Evolutionary conservation across 768 basidiomycete species (phyloP), one percentile per base, ranked within the genome.

Genomic region (Brasilioporus rufonigricans): DNA sequence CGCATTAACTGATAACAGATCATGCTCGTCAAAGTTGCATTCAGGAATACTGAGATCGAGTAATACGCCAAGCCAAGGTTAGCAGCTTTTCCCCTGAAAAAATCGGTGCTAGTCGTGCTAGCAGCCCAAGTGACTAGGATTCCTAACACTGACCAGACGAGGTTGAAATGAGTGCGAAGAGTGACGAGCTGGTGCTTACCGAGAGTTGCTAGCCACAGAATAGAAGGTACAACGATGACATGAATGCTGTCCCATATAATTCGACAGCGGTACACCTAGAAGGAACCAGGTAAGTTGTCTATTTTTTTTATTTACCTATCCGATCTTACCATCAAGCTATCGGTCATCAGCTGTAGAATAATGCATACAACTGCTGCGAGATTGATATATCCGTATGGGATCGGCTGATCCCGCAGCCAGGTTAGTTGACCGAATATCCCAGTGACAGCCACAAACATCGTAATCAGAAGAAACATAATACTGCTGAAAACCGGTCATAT

Each of bases 201-300:
- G 5, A 66, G 32, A 3, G 60, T 51, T 3, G 18, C 27, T 3
- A 44, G 3, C 62, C 60, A 66, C 16, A 66, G 18, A 27, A 62
- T 43, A n/a, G 24, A 56, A 2, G 60, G 60, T 26, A 55, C 5
- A 9, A 54, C n/a, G 36, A 66, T 7, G 24, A 24, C 24, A 26
- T 12, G 41, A 16, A 24, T 0, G 24, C 41, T 16, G 24, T 43
- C 41, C 73, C 73, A 76, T 11, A 76, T 55, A 27, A 72, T 57
- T 19, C 56, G 69, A 51, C 72, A 72, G 19, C 74, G 74, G 55
- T 73, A 69, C 13, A 75, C 60, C 74, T 76, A 38, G 23, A 71
- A 23, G 1, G 35, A 38, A 18, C 2, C 0, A 5, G 12, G 14
- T 32, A 1, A 46, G 33, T 7, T 3, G n/a, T 44, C 32, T 4